Base-by-base conservation (phyloP, 176 grass and related monocot genomes). In the Alloteropsis semialata region DNA sequence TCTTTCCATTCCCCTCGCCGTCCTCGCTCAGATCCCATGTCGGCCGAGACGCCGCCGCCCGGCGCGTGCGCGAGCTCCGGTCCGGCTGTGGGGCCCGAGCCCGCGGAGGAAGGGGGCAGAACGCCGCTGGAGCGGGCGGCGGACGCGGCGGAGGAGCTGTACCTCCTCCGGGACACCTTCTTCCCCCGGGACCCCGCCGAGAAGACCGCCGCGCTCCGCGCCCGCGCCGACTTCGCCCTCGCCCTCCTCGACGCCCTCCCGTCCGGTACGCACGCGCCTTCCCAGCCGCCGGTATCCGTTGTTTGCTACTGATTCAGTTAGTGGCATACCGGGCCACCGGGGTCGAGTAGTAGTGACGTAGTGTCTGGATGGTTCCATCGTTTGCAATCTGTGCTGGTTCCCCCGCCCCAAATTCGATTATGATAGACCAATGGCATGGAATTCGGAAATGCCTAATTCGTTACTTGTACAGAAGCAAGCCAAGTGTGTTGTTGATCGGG, bases 131-230 rank as follows among this genome's bases (percentile, higher is more conserved):
- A 76, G 74, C 63, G 76, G 39, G 88, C 76, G 2, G 71, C 65
- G 41, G 85, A 86, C 5, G 76, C 80, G 25, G 85, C 71, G 6
- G 90, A 92, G 21, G 92, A 97, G 66, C 68, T 97, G 32, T 97
- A 97, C 81, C 88, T 61, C 60, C 50, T 97, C 79, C 94, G 92
- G 30, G 94, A 97, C 81, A 97, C 87, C 8, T 94, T 86, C 78
- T 97, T 97, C 56, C 92, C 92, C 19, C 69, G 8, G 37, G 85
- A 97, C 81, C 90, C 85, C 43, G 55, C 67, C 14, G 88, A 97
- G 59, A 97, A 97, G 85, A 24, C 65, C 22, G 83, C 90, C 19
- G 89, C 78, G 27, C 89, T 97, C 54, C 89, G 84, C 45, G 46
- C 90, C 55, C 48, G 83, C 16, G 88, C 90, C 19, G 90, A 91